Evolutionary conservation across 2,329 filamentous ascomycete genomes (phyloP).

Genomic region (Pseudogymnoascus destructans): DNA sequence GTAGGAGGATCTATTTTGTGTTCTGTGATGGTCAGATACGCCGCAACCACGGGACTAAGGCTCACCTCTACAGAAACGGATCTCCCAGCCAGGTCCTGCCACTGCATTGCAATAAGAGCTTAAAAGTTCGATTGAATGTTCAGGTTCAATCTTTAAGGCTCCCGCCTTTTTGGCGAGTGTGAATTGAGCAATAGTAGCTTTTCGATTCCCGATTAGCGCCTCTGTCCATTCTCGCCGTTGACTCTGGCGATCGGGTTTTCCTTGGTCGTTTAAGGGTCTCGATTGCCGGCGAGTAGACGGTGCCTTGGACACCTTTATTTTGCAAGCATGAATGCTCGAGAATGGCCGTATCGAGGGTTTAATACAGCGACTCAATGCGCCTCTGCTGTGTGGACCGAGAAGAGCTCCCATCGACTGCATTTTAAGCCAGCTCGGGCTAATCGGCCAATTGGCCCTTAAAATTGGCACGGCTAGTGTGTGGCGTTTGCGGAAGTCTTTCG

Average conservation of each 20-base stretch:
- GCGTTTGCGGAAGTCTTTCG: background rate
- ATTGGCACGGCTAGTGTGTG: background rate
- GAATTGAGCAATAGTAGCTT: background rate
- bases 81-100: background rate
- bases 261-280: background rate
- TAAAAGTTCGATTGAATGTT: slow-evolving; percentile 19
- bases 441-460: background rate
- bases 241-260: background rate
- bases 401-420: slow-evolving; percentile 1
- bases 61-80: slow-evolving; percentile 14
- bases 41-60: background rate
- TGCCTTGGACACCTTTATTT: background rate
- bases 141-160: slow-evolving; percentile 17
- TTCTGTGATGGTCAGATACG: slow-evolving; percentile 13
- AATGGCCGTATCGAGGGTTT: background rate
- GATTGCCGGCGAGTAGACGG: background rate
- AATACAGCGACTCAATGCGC: background rate
- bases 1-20: slow-evolving; percentile 17
- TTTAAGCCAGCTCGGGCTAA: background rate
- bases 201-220: background rate
- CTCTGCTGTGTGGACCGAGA: background rate
- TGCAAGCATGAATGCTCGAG: background rate
- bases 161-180: slow-evolving; percentile 13
- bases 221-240: background rate
- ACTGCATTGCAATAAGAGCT: slow-evolving; percentile 12